These are phyloP conservation scores for Naganishia vaughanmartiniae DNA, from an alignment of 768 basidiomycete species.

Conservation along the genomic window DNA sequence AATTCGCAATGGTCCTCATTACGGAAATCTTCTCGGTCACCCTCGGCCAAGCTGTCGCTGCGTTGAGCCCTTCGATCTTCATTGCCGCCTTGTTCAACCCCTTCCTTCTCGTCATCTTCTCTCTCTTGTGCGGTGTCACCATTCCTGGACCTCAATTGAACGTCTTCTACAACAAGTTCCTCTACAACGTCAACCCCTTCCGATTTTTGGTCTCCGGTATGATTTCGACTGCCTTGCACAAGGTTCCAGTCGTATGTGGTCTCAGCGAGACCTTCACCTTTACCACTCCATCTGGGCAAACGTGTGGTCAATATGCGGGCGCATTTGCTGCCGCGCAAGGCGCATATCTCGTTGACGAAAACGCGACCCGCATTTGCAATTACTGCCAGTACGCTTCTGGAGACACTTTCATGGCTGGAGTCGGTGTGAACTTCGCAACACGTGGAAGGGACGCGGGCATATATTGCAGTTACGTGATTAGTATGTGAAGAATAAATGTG, in stretches of 20 bases:
- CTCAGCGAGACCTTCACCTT: conserved; percentile 64
- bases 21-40: conserved; percentile 71
- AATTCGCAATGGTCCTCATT: conserved; percentile 67
- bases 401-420: conserved; percentile 28
- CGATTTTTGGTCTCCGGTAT: conserved; percentile 65
- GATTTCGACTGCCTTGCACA: conserved; percentile 65
- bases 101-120: conserved; percentile 62
- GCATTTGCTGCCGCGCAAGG: conserved; percentile 65
- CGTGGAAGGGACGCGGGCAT: conserved; percentile 35
- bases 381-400: conserved; percentile 59
- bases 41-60: conserved; percentile 64
- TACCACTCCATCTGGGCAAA: conserved; percentile 70
- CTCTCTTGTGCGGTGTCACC: conserved; percentile 76
- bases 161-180: conserved; percentile 71
- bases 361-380: conserved; percentile 63
- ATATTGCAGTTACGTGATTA: conserved; percentile 55
- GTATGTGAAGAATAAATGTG: too few species aligned
- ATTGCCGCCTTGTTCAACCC: conserved; percentile 79
- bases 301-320: conserved; percentile 69
- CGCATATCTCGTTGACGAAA: conserved; percentile 73
- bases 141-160: conserved; percentile 59
- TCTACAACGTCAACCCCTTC: conserved; percentile 67
- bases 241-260: conserved; percentile 60
- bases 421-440: conserved; percentile 14
- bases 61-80: conserved; percentile 72